phyloP scores from a whole-genome alignment of 2,329 filamentous ascomycete species.

The Neophaeococcomyces aloes region DNA sequence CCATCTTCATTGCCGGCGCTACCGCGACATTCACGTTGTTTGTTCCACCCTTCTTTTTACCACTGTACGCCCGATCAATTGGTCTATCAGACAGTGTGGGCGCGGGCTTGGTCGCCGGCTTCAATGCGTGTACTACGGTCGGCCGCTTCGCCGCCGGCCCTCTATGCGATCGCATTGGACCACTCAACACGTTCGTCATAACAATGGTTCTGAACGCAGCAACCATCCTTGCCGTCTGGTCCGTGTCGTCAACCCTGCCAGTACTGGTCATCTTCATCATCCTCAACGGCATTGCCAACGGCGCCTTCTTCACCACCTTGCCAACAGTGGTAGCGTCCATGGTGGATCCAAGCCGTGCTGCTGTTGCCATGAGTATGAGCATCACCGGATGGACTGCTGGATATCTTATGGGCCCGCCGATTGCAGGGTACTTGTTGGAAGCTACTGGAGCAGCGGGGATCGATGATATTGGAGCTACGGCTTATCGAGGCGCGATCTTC shows the following conservation, averaged over 20 bases:
- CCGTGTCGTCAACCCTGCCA: conserved; percentile 44
- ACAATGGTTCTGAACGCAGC: conserved; percentile 41
- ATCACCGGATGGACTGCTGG: conserved; percentile 51
- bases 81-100: conserved; percentile 44
- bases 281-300: conserved; percentile 51
- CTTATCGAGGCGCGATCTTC: conserved; percentile 52
- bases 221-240: conserved; percentile 54
- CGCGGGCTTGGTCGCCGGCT: conserved; percentile 49
- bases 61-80: conserved; percentile 46
- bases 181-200: conserved; percentile 45
- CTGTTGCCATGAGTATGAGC: conserved; percentile 51
- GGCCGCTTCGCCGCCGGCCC: conserved; percentile 47
- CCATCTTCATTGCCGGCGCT: conserved; percentile 45
- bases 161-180: conserved; percentile 44
- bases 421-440: conserved; percentile 50
- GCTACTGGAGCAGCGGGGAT: conserved; percentile 40
- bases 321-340: conserved; percentile 44
- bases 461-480: conserved; percentile 37
- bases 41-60: conserved; percentile 52
- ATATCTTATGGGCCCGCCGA: conserved; percentile 51
- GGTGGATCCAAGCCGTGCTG: conserved; percentile 27
- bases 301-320: conserved; percentile 54
- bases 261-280: conserved; percentile 48
- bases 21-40: conserved; percentile 51
- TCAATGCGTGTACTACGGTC: conserved; percentile 50